Base-by-base conservation (phyloP, 2,329 filamentous ascomycete species). In the Penicillium sumatraense region DNA sequence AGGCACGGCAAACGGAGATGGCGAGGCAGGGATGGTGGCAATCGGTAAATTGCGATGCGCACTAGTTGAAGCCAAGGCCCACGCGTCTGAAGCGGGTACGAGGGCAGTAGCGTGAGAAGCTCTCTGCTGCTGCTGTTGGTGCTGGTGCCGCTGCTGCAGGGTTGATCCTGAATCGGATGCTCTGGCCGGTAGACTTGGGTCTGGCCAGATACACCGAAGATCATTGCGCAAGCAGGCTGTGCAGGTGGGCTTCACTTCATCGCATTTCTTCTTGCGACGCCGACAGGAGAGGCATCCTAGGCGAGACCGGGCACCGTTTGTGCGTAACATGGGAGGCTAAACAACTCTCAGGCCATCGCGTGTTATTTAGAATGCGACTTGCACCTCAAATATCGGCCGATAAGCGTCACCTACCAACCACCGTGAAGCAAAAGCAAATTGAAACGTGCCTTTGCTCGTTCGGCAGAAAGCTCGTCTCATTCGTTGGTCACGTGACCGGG, bases 251-350 rank as follows among this genome's bases (percentile, higher is more conserved):
- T 62, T 53, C 10, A 49, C 31, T 51, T 56, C 58, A 27, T 59
- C 56, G 38, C 60, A 59, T 51, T 57, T 60, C 53, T 55, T 60
- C 31, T 60, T 60, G 24, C 55, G 53, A 36, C 53, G 56, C 44
- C 56, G 50, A 35, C 58, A 61, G 42, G 52, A 52, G 36, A 62
- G 54, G 45, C 60, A 59, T 20, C 53, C 53, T 42, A 49, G 38
- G 24, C 55, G 58, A 36, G 55, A 60, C 53, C 54, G 49, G 29
- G 58, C 49, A 23, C 52, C 58, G 52, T 55, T 58, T 3, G 42
- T 26, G 45, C 49, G 31, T 33, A 33, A n/a, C 42, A 33, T n/a
- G 5, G 5, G 24, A 38, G 38, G 21, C 38, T 47, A 40, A 9
- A 45, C 41, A 38, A 24, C 3, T 11, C 18, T 48, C 31, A 45